These are phyloP conservation scores for Bacidia gigantensis DNA, from an alignment of 495 filamentous ascomycete genomes.

Conservation along the genomic window DNA sequence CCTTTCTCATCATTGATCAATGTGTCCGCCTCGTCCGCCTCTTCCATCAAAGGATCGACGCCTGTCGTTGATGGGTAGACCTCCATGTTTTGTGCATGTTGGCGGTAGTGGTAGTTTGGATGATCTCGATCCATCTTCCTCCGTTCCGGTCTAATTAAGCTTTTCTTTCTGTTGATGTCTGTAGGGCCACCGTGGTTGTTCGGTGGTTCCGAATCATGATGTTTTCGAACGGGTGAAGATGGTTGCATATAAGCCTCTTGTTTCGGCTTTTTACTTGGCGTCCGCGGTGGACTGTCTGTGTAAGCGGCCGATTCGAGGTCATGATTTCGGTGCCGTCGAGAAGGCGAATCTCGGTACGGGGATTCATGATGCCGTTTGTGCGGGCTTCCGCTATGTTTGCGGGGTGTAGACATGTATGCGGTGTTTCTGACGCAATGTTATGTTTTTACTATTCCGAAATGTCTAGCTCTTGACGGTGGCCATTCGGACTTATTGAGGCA, in stretches of 20 bases:
- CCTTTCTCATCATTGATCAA: constrained; percentile 39
- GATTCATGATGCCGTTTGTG: constrained; percentile 43
- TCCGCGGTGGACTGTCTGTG: constrained; percentile 30
- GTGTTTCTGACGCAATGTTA: neutral
- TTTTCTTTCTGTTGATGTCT: constrained; percentile 58
- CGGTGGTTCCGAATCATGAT: constrained; percentile 1
- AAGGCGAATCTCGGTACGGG: constrained; percentile 54
- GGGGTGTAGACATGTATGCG: constrained; percentile 50
- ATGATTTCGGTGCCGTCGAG: constrained; percentile 44
- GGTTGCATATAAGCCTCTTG: constrained; percentile 18
- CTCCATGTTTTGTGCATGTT: constrained; percentile 77
- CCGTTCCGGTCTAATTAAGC: constrained; percentile 77
- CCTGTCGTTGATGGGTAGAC: constrained; percentile 82
- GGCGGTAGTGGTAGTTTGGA: constrained; percentile 86
- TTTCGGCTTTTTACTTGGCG: constrained; percentile 18
- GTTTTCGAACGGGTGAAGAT: constrained; percentile 13
- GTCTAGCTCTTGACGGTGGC: neutral
- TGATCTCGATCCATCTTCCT: constrained; percentile 67
- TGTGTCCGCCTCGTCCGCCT: constrained; percentile 43
- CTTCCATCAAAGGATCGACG: constrained; percentile 73
- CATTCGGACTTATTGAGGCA: neutral
- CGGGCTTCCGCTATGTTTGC: constrained; percentile 35
- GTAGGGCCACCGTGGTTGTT: constrained; percentile 25
- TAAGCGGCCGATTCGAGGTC: constrained; percentile 53
- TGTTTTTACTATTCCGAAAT: neutral